phyloP scores from a whole-genome alignment of 1,284 basidiomycete genomes.

The Rhodotorula sp. region DNA sequence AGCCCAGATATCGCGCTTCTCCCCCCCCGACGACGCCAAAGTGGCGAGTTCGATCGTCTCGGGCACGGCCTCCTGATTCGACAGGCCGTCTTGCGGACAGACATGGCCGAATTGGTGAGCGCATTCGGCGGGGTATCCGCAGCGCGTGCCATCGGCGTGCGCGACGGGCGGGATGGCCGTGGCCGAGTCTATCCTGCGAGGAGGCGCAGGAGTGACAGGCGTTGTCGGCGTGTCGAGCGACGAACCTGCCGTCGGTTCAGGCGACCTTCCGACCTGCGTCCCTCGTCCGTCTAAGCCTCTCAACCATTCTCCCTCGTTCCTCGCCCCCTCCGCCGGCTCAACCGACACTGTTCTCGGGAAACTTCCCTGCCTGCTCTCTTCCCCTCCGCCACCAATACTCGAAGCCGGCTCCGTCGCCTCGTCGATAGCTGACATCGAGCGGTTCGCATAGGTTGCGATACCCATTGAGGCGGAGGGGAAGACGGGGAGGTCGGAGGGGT shows the following conservation, averaged over 20 bases:
- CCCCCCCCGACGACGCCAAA: not conserved
- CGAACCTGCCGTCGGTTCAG: not conserved
- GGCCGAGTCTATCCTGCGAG: not conserved
- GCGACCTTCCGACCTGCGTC: not conserved
- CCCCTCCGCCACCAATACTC: not conserved
- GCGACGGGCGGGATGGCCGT: constrained; percentile 1
- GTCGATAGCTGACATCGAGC: constrained; percentile 19
- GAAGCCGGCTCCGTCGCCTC: constrained; percentile 24
- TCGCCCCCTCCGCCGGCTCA: not conserved
- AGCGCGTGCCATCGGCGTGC: constrained; percentile 23
- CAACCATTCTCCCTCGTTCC: not conserved
- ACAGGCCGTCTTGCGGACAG: constrained; percentile 20
- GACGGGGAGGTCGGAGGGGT: not conserved
- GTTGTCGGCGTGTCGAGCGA: not conserved
- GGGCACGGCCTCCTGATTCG: not conserved
- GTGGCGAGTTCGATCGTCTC: constrained; percentile 16
- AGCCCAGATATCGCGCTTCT: constrained; percentile 13
- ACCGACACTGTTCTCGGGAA: constrained; percentile 2
- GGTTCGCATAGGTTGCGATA: constrained; percentile 7
- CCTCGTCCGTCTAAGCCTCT: not conserved
- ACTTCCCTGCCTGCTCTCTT: not conserved
- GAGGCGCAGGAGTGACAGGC: not conserved
- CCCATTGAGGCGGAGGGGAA: not conserved
- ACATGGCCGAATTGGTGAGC: constrained; percentile 20
- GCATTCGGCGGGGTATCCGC: constrained; percentile 26